Base-by-base conservation (phyloP, 805 yeast species). In the Groenewaldozyma salmanticensis region DNA sequence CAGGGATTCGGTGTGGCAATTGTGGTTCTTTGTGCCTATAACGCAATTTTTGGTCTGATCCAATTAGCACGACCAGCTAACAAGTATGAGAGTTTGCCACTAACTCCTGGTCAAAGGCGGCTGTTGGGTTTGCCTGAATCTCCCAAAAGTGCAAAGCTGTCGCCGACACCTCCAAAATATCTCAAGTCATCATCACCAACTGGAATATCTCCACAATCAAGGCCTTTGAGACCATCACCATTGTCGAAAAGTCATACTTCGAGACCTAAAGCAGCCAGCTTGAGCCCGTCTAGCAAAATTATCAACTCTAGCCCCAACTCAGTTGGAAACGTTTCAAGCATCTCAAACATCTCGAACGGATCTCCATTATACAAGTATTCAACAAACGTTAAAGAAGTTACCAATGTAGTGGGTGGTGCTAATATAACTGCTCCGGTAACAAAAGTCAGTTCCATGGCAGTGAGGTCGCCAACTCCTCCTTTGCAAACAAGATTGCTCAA, bases 41-140 rank as follows among this genome's bases (percentile, higher is more conserved):
- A 56, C 42, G 35, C 45, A 32, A 33, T 44, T 27, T 21, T 40
- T 22, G 45, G 50, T 11, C 27, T 38, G 13, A 33, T 36, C 20
- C 38, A 40, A 21, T 33, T 46, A 20, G 24, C 41, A 2, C 36
- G 35, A 20, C 47, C 52, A 2, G 41, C 39, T 20, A 53, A 51
- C 21, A 44, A 50, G 19, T 51, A 48, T 42, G 43, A 55, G 13
- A 60, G 55, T 40, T 44, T 38, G 29, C 55, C 58, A 2, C 17
- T 54, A 18, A 49, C 55, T 20, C 43, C 48, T 37, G 46, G 41
- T 15, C 59, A 52, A 48, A 41, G 55, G 47, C 42, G 55, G 48
- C 46, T 51, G 42, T 33, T 57, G 47, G 46, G 62, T 2, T 40
- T 54, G 33, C 58, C 59, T 4, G 55, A 45, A 2, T 42, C 54